Evolutionary conservation across 768 basidiomycete species (phyloP).

Genomic region (Gymnopilus dilepis): DNA sequence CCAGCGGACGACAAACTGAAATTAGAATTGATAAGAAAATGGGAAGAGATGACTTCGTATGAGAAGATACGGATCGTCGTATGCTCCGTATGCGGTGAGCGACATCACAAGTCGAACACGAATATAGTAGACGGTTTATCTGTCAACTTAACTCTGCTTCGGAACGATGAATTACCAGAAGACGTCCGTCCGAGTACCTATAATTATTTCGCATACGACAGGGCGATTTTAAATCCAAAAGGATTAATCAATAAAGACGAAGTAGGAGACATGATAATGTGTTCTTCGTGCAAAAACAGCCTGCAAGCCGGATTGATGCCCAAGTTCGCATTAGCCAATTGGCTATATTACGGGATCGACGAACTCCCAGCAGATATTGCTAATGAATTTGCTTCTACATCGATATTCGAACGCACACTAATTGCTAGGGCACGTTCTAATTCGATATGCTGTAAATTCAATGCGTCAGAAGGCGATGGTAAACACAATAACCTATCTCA

Average conservation of each 20-base stretch:
- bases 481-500: background rate
- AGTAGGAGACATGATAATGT: background rate
- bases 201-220: background rate
- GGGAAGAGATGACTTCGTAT: background rate
- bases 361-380: background rate
- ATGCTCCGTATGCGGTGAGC: background rate
- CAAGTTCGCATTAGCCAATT: slow-evolving; percentile 5
- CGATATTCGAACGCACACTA: background rate
- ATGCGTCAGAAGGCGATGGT: background rate
- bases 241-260: background rate
- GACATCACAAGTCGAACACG: background rate
- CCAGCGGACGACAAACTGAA: background rate
- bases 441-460: background rate
- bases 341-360: slow-evolving; percentile 6
- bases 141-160: background rate
- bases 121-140: no score
- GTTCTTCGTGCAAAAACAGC: background rate
- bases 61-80: background rate
- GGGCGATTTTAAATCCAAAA: background rate
- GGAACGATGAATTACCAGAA: background rate
- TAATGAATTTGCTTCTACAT: background rate
- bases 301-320: background rate
- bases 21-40: background rate
- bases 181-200: background rate
- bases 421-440: background rate